Evolutionary conservation across 2,329 filamentous ascomycete species (phyloP).

Genomic region (Diaporthe sp.): DNA sequence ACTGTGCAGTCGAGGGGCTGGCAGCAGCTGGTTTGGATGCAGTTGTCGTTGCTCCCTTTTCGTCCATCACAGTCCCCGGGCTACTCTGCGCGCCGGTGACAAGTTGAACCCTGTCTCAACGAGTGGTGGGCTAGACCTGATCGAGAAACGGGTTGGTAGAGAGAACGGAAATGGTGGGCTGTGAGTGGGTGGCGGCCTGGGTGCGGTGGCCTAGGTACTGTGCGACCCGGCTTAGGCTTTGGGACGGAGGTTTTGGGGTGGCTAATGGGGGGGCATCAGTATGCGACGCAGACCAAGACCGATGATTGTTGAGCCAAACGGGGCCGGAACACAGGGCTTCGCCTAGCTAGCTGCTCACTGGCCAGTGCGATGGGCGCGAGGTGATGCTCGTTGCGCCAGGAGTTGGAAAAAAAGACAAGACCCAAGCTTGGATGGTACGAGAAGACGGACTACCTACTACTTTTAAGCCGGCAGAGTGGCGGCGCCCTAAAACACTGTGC

Average conservation of each 20-base stretch:
- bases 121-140: slow-evolving; percentile 35
- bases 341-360: not conserved
- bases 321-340: not conserved
- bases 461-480: slow-evolving; percentile 13
- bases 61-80: slow-evolving; percentile 37
- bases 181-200: slow-evolving; percentile 34
- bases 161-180: slow-evolving; percentile 30
- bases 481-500: slow-evolving; percentile 14
- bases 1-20: slow-evolving; percentile 15
- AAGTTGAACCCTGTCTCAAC: slow-evolving; percentile 37
- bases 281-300: slow-evolving; percentile 23
- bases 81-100: slow-evolving; percentile 33
- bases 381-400: not conserved
- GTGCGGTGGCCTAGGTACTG: slow-evolving; percentile 30
- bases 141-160: slow-evolving; percentile 27
- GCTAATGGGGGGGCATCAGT: slow-evolving; percentile 1
- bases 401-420: no score
- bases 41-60: slow-evolving; percentile 35
- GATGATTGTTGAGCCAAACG: slow-evolving; percentile 20
- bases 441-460: slow-evolving; percentile 4
- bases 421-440: not conserved
- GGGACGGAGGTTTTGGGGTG: slow-evolving; percentile 21
- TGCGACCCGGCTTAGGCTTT: slow-evolving; percentile 30
- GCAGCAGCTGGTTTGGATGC: slow-evolving; percentile 24
- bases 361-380: slow-evolving; percentile 11